Base-by-base conservation (phyloP, 2,329 filamentous ascomycete species). In the Cladosporium sp. region DNA sequence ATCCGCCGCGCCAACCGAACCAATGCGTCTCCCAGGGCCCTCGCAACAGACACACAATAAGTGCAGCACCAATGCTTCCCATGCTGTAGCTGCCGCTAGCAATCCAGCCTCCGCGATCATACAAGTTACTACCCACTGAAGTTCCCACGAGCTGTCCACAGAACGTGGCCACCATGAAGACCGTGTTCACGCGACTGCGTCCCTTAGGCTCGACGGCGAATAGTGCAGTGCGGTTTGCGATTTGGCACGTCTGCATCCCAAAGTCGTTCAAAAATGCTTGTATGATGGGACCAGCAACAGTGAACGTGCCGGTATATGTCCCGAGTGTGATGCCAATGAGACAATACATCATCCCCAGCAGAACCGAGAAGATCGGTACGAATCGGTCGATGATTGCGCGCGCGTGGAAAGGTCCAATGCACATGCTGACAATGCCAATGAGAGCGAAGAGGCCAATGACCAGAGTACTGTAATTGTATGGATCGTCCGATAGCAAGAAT, bases 391-490 rank as follows among this genome's bases (percentile, higher is more conserved):
- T 90, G 53, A 94, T 79, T 10, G 82, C 72, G 17, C 85, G 81
- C 0, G 87, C 87, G 69, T 88, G 91, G 13, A 91, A 60, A 0
- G 90, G 90, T 0, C 83, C 86, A 8, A 85, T 72, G 19, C 83
- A 68, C 71, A 94, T 89, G 10, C 84, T 83, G 0, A 79, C 83
- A 12, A 94, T 83, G 1, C 88, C 90, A 52, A 92, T 89, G 3
- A 95, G 76, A 0, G 88, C 88, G 69, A 94, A 94, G 4, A 94
- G 77, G 0, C 90, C 89, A 50, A 94, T 91, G 3, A 80, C 78
- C 0, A 90, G 70, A 0, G 87, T 83, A 0, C 79, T 74, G 68
- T 88, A 92, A 55, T 80, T 71, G 67, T 90, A 95, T 0, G 89
- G 89, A 2, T 80, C 73, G 0, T 81, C 85, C 0, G 88, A 83